Base-by-base conservation (phyloP, 2,329 filamentous ascomycete genomes). In the Coniochaeta prunicola region DNA sequence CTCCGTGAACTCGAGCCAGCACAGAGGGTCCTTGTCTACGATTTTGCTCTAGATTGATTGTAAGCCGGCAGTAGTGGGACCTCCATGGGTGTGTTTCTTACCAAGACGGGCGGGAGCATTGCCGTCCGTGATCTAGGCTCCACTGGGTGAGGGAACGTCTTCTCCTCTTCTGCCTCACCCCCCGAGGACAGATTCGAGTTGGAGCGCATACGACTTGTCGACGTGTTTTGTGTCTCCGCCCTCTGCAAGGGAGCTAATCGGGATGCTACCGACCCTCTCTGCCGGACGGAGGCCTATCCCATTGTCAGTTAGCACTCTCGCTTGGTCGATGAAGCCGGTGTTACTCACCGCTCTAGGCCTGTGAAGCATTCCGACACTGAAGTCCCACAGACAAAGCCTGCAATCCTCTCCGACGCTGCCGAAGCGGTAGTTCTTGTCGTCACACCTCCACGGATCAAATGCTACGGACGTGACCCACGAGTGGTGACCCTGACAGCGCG, bases 381-480 rank as follows among this genome's bases (percentile, higher is more conserved):
- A 99, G 76, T 99, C 94, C 94, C 94, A 99, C 13, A 99, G 78
- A 60, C 96, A 84, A 19, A 99, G 77, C 59, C 92, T 83, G 66
- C 92, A 91, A 71, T 99, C 94, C 70, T 97, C 93, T 15, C 93
- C 94, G 0, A 99, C 93, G 67, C 91, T 96, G 31, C 94, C 94
- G 67, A 99, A 96, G 1, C 94, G 85, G 74, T 99, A 99, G 67
- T 91, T 97, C 66, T 89, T 86, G 70, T 96, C 91, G 69, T 99
- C 94, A 69, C 94, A 99, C 63, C 92, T 84, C 94, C 94, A 99
- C 0, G 92, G 92, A 71, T 99, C 94, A 71, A 97, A 99, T 3
- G 91, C 91, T 40, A 99, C 91, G 17, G 88, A 86, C 3, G 91
- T 92, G 0, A 99, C 92, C 92, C 92, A 99, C 4, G 92, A 96